Evolutionary conservation across 2,329 filamentous ascomycete species (phyloP).

Genomic region (Eutypa lata): DNA sequence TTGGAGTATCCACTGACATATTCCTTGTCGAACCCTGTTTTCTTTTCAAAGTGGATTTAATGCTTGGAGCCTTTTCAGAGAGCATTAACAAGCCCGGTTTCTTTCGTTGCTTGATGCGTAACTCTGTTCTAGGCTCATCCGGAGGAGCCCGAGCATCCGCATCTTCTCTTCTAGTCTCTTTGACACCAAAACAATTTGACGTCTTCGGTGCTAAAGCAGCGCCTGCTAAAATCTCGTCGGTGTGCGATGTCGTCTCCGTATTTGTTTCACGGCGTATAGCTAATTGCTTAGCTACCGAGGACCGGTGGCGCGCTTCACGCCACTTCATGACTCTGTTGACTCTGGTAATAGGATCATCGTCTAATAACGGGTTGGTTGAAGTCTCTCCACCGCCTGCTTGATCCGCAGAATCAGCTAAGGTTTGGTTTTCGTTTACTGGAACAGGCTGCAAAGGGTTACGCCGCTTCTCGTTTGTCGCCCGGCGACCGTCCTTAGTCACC

Average conservation of each 20-base stretch:
- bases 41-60: slow-evolving; percentile 1
- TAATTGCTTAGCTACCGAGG: neutral
- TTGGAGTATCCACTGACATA: neutral
- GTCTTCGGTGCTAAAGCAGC: neutral
- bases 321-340: neutral
- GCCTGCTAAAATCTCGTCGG: neutral
- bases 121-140: slow-evolving; percentile 38
- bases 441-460: neutral
- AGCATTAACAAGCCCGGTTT: slow-evolving; percentile 48
- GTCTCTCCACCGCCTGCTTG: neutral
- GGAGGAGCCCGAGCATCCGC: slow-evolving; percentile 1
- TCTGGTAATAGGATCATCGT: neutral
- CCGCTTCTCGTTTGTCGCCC: too few species aligned
- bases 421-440: neutral
- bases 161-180: slow-evolving; percentile 1
- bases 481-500: neutral
- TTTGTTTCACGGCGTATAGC: neutral
- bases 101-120: slow-evolving; percentile 45
- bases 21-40: slow-evolving; percentile 1
- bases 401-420: neutral
- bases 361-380: neutral
- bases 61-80: slow-evolving; percentile 30
- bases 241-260: too few species aligned
- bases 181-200: slow-evolving; percentile 2
- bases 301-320: neutral